These are phyloP conservation scores for Vanrija sp. DNA, from an alignment of 1,284 basidiomycete genomes.

Conservation along the genomic window DNA sequence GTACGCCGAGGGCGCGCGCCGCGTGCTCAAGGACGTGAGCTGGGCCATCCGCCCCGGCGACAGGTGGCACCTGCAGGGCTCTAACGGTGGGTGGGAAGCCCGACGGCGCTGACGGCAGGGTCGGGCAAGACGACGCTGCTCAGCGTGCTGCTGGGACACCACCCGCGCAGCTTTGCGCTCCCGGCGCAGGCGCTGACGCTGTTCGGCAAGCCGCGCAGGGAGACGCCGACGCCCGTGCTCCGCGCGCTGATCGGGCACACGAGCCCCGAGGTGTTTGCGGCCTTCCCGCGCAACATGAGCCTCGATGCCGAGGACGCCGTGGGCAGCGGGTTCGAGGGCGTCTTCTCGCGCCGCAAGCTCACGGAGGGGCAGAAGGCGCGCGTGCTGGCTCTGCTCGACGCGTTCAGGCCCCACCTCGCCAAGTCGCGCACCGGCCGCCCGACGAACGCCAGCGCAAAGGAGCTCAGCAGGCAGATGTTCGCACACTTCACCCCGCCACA, in stretches of 20 bases:
- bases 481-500: slow-evolving; percentile 63
- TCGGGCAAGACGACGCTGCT: slow-evolving; percentile 94
- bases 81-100: slow-evolving; percentile 62
- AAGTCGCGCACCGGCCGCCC: slow-evolving; percentile 3
- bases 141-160: slow-evolving; percentile 87
- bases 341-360: slow-evolving; percentile 59
- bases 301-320: slow-evolving; percentile 73
- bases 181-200: slow-evolving; percentile 57
- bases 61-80: slow-evolving; percentile 79
- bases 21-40: slow-evolving; percentile 66
- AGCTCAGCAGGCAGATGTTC: slow-evolving; percentile 54
- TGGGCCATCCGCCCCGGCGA: slow-evolving; percentile 78
- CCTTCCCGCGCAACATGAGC: slow-evolving; percentile 72
- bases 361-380: slow-evolving; percentile 50
- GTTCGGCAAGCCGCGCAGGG: slow-evolving; percentile 65
- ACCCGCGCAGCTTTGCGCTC: slow-evolving; percentile 83
- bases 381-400: slow-evolving; percentile 56
- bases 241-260: slow-evolving; percentile 68
- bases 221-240: slow-evolving; percentile 59
- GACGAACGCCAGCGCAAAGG: slow-evolving; percentile 6
- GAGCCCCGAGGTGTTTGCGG: slow-evolving; percentile 84
- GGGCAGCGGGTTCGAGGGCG: slow-evolving; percentile 78
- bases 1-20: slow-evolving; percentile 61
- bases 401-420: slow-evolving; percentile 49
- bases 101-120: slow-evolving; percentile 52